A percentile compares a stretch with the other conserved stretches of the same genome.
Evolutionary conservation across 495 filamentous ascomycete species (phyloP).

Genomic region (Podospora australis): DNA sequence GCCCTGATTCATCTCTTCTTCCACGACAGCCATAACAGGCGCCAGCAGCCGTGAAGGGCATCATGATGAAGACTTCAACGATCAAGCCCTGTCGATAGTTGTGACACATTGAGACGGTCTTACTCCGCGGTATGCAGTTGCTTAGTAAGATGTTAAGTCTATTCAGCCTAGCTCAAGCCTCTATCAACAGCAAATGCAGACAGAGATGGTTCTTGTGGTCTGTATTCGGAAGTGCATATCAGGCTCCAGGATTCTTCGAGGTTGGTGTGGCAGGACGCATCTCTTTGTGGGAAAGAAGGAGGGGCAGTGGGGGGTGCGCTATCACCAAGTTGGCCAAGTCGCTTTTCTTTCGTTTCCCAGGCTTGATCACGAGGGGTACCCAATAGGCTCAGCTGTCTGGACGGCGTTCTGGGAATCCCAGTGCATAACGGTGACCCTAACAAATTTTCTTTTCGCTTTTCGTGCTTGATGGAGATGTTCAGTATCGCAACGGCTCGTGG

Average conservation of each 20-base stretch:
- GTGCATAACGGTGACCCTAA: neutral
- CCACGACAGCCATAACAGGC: neutral
- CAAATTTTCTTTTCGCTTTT: no score
- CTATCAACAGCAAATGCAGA: neutral
- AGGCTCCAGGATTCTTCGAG: neutral
- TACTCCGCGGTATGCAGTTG: neutral
- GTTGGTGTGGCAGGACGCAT: neutral
- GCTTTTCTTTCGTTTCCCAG: neutral
- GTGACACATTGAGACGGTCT: neutral
- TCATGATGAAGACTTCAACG: neutral
- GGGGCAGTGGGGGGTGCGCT: neutral
- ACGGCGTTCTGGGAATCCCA: constrained; percentile 1
- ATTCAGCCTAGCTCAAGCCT: neutral
- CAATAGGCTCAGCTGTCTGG: neutral
- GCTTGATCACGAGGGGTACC: neutral
- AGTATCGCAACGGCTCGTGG: no score
- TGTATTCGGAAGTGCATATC: neutral
- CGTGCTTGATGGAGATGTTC: no score
- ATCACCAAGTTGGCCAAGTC: constrained; percentile 4
- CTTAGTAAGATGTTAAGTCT: neutral
- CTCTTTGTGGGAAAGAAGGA: neutral
- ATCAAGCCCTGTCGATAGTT: no score
- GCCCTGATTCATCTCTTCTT: neutral
- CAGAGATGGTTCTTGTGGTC: neutral
- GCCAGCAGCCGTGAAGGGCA: neutral